Base-by-base conservation (phyloP, 495 filamentous ascomycete species). In the Penicillium taxi region DNA sequence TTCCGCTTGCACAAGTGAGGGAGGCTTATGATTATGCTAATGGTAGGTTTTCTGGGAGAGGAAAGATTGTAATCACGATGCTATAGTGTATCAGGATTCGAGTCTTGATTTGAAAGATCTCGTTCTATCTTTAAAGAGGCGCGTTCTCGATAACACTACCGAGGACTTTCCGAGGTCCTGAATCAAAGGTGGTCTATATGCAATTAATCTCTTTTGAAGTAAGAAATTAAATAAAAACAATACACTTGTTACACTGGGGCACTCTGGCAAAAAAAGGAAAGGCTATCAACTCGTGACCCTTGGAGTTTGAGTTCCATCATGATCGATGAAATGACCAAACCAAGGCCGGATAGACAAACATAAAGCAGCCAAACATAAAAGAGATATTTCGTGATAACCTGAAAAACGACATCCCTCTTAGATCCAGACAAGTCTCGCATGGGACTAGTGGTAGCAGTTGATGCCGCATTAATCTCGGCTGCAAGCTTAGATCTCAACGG, bases 11-110 rank as follows among this genome's bases (percentile, higher is more conserved):
- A 4, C 35, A 39, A 16, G 50, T 41, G 8, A 14, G 9, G 17
- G 55, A 61, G 44, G 62, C 58, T 20, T 64, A 60, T 50, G 58
- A 66, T 32, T 27, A 27, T 39, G 52, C 47, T 7, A 55, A 45
- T 51, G 47, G 50, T 25, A 40, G 53, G 36, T 38, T 27, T 26
- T 23, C 18, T 6, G 51, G 48, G 2, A 28, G 53, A 13, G 59
- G 55, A 13, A 64, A 61, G 35, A 32, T 64, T 26, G 32, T 63
- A 4, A 5, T 28, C 11, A 28, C 26, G 5, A 22, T 33, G n/a
- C n/a, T n/a, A n/a, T n/a, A n/a, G n/a, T n/a, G n/a, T n/a, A n/a
- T n/a, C n/a, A n/a, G n/a, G n/a, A n/a, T n/a, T n/a, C n/a, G n/a
- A n/a, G n/a, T n/a, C n/a, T n/a, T n/a, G n/a, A n/a, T n/a, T n/a